Conservation (phyloP, 2,329 filamentous ascomycete genomes). For the Penicillium thymicola region DNA sequence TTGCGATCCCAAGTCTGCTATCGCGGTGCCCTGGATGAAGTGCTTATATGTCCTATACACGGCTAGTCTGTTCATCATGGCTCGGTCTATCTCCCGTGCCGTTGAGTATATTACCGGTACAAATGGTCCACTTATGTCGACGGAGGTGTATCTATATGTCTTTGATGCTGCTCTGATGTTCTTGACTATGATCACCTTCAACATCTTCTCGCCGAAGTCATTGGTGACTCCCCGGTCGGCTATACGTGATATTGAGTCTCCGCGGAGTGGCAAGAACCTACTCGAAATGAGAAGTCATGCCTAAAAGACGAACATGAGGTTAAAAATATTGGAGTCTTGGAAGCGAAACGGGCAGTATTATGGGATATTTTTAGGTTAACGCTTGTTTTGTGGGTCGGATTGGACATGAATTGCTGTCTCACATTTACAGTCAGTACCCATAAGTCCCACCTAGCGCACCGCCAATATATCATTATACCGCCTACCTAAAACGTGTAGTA, state of each 20-base stretch:
- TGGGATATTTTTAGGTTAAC: not conserved
- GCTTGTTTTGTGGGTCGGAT: not conserved
- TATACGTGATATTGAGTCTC: not conserved
- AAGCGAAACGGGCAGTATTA: not conserved
- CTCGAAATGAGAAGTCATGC: not conserved
- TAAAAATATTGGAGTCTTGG: not conserved
- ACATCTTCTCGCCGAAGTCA: not conserved
- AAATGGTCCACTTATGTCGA: constrained; percentile 22
- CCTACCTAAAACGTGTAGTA: too few species aligned
- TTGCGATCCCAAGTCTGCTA: not conserved
- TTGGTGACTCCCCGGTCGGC: not conserved
- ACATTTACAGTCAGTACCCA: too few species aligned
- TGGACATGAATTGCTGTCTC: not conserved
- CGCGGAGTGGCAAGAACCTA: not conserved
- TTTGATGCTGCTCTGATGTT: constrained; percentile 31
- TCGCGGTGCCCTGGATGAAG: not conserved
- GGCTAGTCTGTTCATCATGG: constrained; percentile 23
- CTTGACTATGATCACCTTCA: not conserved
- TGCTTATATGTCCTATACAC: constrained; percentile 11
- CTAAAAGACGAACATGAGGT: not conserved
- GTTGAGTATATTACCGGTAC: constrained; percentile 27
- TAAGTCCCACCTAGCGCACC: too few species aligned
- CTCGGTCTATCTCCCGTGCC: constrained; percentile 29
- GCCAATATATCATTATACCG: too few species aligned
- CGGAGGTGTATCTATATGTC: constrained; percentile 28